A percentile compares a stretch with the other conserved stretches of the same genome.
Evolutionary conservation across 169 alveolate genomes (phyloP).

Genomic region (Plasmodium relictum): DNA sequence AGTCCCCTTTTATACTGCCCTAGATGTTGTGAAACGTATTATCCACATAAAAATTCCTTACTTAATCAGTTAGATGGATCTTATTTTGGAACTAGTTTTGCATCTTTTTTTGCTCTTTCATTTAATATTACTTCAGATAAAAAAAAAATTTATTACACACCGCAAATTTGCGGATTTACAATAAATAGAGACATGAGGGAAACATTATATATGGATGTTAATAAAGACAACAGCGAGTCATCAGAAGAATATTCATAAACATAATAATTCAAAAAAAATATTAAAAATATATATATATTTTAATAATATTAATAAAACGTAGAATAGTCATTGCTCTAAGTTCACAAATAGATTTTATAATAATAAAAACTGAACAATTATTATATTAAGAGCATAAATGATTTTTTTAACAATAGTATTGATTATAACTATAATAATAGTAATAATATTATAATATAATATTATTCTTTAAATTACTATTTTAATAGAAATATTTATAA

Average conservation of each 20-base stretch:
- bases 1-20: slow-evolving; percentile 95
- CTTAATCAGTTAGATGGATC: slow-evolving; percentile 93
- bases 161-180: slow-evolving; percentile 69
- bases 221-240: slow-evolving; percentile 67
- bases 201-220: slow-evolving; percentile 20
- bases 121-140: slow-evolving; percentile 71
- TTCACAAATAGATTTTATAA: too few relatives aligned
- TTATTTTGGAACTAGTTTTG: slow-evolving; percentile 94
- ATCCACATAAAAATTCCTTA: slow-evolving; percentile 87
- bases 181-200: slow-evolving; percentile 66
- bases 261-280: too few relatives aligned
- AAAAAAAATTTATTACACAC: slow-evolving; percentile 53
- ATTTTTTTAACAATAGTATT: too few relatives aligned
- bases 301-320: too few relatives aligned
- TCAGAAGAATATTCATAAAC: slow-evolving; percentile 46
- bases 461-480: too few relatives aligned
- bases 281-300: too few relatives aligned
- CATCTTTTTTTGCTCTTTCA: slow-evolving; percentile 88
- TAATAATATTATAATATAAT: too few relatives aligned
- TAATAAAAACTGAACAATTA: too few relatives aligned
- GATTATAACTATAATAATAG: too few relatives aligned
- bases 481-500: too few relatives aligned
- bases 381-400: too few relatives aligned
- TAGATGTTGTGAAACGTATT: slow-evolving; percentile 90
- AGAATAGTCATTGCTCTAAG: too few relatives aligned